Evolutionary conservation across 1,139 yeast genomes (phyloP).

Genomic region (Hyphopichia wangnamkhiaoensis): DNA sequence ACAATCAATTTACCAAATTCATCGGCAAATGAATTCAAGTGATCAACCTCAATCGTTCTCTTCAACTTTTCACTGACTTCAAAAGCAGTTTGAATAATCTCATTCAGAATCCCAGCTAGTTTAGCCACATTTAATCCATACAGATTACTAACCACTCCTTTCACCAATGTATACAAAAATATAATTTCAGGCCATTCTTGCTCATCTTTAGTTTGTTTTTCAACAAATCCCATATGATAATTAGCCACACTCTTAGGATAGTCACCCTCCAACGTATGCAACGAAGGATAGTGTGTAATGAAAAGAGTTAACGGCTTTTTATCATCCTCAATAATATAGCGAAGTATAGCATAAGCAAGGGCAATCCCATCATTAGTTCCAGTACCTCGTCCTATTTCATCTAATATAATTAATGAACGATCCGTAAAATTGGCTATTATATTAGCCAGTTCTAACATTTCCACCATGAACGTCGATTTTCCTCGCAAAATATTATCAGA

Average conservation of each 20-base stretch:
- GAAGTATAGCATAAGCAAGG: conserved; percentile 76
- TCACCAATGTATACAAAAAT: conserved; percentile 61
- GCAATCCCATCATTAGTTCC: conserved; percentile 90
- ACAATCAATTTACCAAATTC: conserved; percentile 7
- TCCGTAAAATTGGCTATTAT: conserved; percentile 49
- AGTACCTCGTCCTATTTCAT: conserved; percentile 88
- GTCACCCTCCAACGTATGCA: conserved; percentile 52
- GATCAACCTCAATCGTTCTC: conserved; percentile 23
- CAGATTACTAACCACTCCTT: conserved; percentile 64
- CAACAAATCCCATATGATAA: conserved; percentile 75
- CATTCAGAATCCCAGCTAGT: conserved; percentile 60
- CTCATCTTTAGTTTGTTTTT: conserved; percentile 29
- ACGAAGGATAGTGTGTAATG: conserved; percentile 85
- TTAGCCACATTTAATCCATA: conserved; percentile 82
- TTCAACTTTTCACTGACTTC: conserved; percentile 45
- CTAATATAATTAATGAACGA: conserved; percentile 66
- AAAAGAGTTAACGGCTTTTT: conserved; percentile 64
- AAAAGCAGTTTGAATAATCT: conserved; percentile 52
- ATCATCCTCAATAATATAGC: conserved; percentile 52
- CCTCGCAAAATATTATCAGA: conserved; percentile 67
- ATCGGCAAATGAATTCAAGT: neutral
- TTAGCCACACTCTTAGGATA: conserved; percentile 48
- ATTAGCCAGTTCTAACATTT: conserved; percentile 63
- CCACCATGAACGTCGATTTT: conserved; percentile 77
- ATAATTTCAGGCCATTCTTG: conserved; percentile 46